A percentile compares a stretch with the other conserved stretches of the same genome.
phyloP scores from a whole-genome alignment of 495 filamentous ascomycete species.

The Parathielavia appendiculata region DNA sequence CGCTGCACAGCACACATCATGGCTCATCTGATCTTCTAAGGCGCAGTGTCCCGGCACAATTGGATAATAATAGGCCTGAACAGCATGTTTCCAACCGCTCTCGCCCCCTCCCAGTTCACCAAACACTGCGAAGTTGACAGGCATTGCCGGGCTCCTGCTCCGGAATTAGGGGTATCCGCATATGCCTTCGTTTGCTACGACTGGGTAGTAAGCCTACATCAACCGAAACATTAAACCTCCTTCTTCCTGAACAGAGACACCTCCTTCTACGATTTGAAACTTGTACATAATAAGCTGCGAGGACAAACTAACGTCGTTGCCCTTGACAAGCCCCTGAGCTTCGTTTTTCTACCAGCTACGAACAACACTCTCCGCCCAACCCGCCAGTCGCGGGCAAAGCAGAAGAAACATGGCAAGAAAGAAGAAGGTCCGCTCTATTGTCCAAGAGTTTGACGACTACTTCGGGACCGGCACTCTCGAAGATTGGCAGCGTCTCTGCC shows the following conservation, averaged over 20 bases:
- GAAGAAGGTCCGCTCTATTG: constrained; percentile 11
- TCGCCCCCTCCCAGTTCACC: background rate
- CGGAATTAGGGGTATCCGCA: background rate
- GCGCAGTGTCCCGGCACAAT: too few species aligned
- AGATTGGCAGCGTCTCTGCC: constrained; percentile 37
- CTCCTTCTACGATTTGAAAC: background rate
- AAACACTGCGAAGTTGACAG: background rate
- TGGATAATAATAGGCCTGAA: background rate
- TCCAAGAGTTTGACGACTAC: constrained; percentile 24
- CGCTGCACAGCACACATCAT: too few species aligned
- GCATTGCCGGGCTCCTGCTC: background rate
- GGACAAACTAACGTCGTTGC: too few species aligned
- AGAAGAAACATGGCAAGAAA: constrained; percentile 4
- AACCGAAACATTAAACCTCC: background rate
- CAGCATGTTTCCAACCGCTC: background rate
- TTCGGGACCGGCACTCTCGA: constrained; percentile 31
- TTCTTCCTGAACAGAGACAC: background rate
- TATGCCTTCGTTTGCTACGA: background rate
- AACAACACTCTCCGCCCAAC: background rate
- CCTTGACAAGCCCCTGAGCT: background rate
- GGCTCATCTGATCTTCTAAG: too few species aligned
- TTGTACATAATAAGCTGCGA: too few species aligned
- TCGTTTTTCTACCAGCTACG: background rate
- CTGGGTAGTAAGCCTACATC: background rate
- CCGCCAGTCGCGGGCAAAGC: background rate